These are phyloP conservation scores for Geosmithia flava DNA, from an alignment of 2,329 filamentous ascomycete species.

Conservation along the genomic window DNA sequence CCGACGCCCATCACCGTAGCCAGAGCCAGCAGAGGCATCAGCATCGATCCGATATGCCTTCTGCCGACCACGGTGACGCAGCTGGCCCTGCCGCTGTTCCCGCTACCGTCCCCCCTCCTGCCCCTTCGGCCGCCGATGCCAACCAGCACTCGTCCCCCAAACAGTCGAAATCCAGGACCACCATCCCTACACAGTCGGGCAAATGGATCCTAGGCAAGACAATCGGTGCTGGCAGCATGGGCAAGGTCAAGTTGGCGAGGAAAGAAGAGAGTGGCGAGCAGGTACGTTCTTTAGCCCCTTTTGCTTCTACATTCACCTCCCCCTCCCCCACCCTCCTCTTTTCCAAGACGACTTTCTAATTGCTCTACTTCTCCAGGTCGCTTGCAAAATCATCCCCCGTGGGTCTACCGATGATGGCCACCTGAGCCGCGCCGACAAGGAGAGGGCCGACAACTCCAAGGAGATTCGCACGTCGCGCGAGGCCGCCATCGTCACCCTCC, in stretches of 20 bases:
- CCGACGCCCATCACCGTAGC: constrained; percentile 10
- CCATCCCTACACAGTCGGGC: constrained; percentile 79
- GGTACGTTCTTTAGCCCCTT: constrained; percentile 34
- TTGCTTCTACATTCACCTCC: constrained; percentile 2
- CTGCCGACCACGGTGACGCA: constrained; percentile 35
- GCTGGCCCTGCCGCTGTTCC: constrained; percentile 20
- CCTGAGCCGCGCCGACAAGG: constrained; percentile 57
- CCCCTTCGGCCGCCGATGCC: neutral
- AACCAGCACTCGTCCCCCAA: constrained; percentile 24
- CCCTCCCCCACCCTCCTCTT: constrained; percentile 3
- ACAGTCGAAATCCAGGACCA: constrained; percentile 54
- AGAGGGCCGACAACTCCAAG: constrained; percentile 90
- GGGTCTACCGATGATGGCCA: constrained; percentile 80
- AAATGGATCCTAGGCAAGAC: constrained; percentile 96
- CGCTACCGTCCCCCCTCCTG: neutral
- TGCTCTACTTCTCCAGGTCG: constrained; percentile 46
- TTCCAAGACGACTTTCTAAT: constrained; percentile 6
- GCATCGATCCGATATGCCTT: constrained; percentile 31
- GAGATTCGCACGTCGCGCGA: constrained; percentile 91
- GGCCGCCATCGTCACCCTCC: constrained; percentile 87
- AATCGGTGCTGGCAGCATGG: constrained; percentile 96
- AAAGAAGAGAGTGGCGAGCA: constrained; percentile 86
- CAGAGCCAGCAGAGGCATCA: constrained; percentile 9
- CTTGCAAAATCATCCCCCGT: constrained; percentile 92
- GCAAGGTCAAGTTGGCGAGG: constrained; percentile 91